These are phyloP conservation scores for Psidium friedrichsthalianum DNA, from an alignment of 345 rosid species.

Conservation along the genomic window DNA sequence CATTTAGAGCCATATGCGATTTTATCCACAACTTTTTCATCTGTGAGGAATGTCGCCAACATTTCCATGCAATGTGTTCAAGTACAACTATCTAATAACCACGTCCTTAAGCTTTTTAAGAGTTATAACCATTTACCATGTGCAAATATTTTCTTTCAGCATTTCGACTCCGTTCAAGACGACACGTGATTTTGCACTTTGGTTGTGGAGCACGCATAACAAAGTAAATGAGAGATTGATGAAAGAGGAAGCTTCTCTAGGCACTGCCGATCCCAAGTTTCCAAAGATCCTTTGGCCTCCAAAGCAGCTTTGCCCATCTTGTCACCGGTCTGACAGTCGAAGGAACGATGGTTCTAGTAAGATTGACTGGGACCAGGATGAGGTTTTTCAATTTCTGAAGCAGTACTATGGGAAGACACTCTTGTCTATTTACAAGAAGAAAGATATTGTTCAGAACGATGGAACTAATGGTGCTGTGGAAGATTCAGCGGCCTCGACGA, in stretches of 20 bases:
- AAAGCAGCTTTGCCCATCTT: constrained; percentile 70
- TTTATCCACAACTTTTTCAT: constrained; percentile 83
- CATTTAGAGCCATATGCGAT: constrained; percentile 68
- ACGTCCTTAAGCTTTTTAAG: neutral
- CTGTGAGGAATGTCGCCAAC: constrained; percentile 93
- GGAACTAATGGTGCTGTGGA: constrained; percentile 28
- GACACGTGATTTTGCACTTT: constrained; percentile 66
- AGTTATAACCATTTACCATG: neutral
- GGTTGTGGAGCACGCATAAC: constrained; percentile 95
- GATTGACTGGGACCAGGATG: constrained; percentile 61
- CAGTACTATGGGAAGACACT: constrained; percentile 59
- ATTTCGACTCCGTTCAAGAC: constrained; percentile 54
- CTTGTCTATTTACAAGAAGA: constrained; percentile 56
- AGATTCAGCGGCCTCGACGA: constrained; percentile 48
- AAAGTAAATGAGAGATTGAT: constrained; percentile 70
- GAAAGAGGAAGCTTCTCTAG: constrained; percentile 68
- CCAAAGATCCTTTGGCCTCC: constrained; percentile 95
- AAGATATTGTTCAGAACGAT: constrained; percentile 19
- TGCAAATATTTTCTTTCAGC: constrained; percentile 25
- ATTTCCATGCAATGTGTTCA: constrained; percentile 81
- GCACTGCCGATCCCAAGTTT: constrained; percentile 78
- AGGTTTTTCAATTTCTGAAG: constrained; percentile 65
- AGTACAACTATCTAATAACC: constrained; percentile 27
- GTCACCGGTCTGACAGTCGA: constrained; percentile 32
- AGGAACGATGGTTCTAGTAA: constrained; percentile 7